Evolutionary conservation across 2,329 filamentous ascomycete genomes (phyloP), one percentile per base, ranked within the genome.

Genomic region (Diaporthe sp.): DNA sequence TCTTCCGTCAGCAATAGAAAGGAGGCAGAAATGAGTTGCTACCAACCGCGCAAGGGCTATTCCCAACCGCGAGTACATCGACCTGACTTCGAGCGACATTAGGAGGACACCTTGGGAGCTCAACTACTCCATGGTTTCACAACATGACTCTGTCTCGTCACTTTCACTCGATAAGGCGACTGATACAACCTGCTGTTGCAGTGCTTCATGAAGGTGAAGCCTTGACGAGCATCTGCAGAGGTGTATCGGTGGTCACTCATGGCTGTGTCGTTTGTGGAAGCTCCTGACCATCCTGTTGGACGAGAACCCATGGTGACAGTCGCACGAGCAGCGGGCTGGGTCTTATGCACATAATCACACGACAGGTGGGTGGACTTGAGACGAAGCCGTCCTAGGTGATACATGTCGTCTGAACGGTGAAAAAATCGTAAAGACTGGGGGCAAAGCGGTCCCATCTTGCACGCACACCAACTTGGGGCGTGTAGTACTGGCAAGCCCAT

Each of bases 321-420:
- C 65, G 31, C 65, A 70, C 65, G 49, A 53, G 49, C 65, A 70
- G n/a, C 46, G n/a, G 46, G 15, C 65, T 70, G 46, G 49, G 46
- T 22, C 42, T 51, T 42, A 70, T 55, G 49, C 65, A 70, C 65
- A 51, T 22, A 70, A 53, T 70, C 65, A 70, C 65, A 70, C 65
- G 49, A 42, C 65, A 55, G 65, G 22, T 28, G 31, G 46, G 65
- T 28, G 46, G 49, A 70, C 65, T 70, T 70, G 65, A 70, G 65
- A 70, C 65, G 46, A 70, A 55, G 65, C 65, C 65, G 34, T 70
- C 46, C 65, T 13, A 70, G 46, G 65, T 70, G 65, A 70, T 70
- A 70, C 65, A 70, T 55, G 34, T 70, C 49, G 34, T 70, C 65
- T 55, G 65, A 70, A 70, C 49, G 49, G 49, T 70, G 49, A 57